These are phyloP conservation scores for Leucocoprinus gongylophorus DNA, from an alignment of 1,284 basidiomycete species.

Conservation along the genomic window DNA sequence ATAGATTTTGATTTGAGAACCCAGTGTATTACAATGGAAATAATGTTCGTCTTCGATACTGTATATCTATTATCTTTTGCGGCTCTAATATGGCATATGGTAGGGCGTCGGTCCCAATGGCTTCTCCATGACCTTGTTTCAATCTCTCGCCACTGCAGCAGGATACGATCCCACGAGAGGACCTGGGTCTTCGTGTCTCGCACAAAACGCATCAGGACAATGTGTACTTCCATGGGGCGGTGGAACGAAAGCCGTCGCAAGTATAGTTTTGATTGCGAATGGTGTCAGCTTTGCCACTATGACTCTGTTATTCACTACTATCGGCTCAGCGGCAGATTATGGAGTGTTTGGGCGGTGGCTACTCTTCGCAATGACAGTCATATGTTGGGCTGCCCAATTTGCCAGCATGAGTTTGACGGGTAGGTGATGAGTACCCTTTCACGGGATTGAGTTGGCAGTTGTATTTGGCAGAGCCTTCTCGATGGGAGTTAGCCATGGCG, in stretches of 20 bases:
- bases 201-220: constrained; percentile 47
- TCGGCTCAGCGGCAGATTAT: constrained; percentile 78
- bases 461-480: constrained; percentile 41
- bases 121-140: constrained; percentile 68
- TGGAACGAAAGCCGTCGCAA: constrained; percentile 65
- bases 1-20: neutral
- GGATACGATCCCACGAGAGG: constrained; percentile 63
- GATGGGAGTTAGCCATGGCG: constrained; percentile 72
- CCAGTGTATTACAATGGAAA: constrained; percentile 68
- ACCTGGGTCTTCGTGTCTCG: constrained; percentile 57
- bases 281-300: constrained; percentile 75
- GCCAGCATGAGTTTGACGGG: constrained; percentile 67
- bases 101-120: constrained; percentile 57
- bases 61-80: neutral
- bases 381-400: constrained; percentile 79
- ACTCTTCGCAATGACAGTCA: constrained; percentile 59
- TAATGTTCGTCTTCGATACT: constrained; percentile 41
- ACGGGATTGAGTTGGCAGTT: constrained; percentile 6
- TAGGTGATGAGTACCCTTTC: constrained; percentile 24
- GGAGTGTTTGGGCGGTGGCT: constrained; percentile 75
- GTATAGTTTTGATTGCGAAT: constrained; percentile 68
- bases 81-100: neutral
- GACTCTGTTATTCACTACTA: constrained; percentile 74
- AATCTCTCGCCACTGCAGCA: constrained; percentile 58
- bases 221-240: constrained; percentile 70